Evolutionary conservation across 2,329 filamentous ascomycete genomes (phyloP).

Genomic region (Fusarium sp.): DNA sequence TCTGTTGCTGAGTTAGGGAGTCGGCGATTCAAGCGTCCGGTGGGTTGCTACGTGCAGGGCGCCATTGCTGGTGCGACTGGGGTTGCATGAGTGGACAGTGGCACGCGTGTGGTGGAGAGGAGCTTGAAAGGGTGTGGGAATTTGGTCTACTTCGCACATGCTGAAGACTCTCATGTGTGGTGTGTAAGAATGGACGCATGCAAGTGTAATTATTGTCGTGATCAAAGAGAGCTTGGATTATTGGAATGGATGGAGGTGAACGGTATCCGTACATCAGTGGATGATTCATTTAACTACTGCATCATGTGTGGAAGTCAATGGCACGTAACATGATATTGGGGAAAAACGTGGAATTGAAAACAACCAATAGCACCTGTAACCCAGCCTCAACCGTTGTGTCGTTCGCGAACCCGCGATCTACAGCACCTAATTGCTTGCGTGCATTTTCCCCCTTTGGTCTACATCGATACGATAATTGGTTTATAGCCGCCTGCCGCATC

Average conservation of each 20-base stretch:
- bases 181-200: conserved; percentile 2
- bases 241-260: conserved; percentile 17
- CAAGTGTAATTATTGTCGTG: conserved; percentile 5
- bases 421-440: conserved; percentile 24
- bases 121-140: conserved; percentile 25
- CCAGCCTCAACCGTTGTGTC: neutral
- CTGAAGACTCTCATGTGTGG: conserved; percentile 7
- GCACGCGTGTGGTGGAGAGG: conserved; percentile 34
- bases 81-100: conserved; percentile 43
- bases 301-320: neutral
- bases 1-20: conserved; percentile 49
- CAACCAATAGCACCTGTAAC: neutral
- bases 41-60: conserved; percentile 41
- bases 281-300: neutral
- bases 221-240: conserved; percentile 2
- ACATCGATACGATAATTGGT: conserved; percentile 40
- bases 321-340: neutral
- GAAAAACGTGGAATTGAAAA: neutral
- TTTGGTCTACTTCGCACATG: conserved; percentile 24
- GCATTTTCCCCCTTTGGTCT: conserved; percentile 42
- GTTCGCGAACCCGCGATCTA: neutral
- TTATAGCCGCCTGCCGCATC: conserved; percentile 33
- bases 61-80: conserved; percentile 44
- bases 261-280: neutral
- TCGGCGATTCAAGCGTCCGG: conserved; percentile 43